Percentiles rank a stretch among this genome's conserved stretches.
Evolutionary conservation across 2,329 filamentous ascomycete genomes (phyloP).

Genomic region (Beauveria medogensis): DNA sequence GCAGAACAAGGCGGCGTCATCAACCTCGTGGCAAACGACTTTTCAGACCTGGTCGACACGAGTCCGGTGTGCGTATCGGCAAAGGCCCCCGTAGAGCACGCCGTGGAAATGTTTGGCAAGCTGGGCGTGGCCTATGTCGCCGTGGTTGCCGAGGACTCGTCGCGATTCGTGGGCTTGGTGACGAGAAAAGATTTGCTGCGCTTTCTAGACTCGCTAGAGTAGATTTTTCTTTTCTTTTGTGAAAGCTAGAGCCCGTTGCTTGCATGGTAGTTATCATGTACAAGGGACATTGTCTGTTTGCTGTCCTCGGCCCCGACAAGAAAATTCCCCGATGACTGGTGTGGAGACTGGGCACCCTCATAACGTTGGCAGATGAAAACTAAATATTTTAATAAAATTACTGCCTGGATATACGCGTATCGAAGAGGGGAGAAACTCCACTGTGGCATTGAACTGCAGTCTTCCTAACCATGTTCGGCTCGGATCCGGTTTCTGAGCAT

Average conservation of each 20-base stretch:
- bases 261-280: neutral
- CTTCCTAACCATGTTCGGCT: no score
- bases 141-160: conserved; percentile 43
- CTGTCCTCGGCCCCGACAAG: neutral
- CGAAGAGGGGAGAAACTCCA: no score
- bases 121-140: conserved; percentile 46
- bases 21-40: conserved; percentile 23
- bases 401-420: neutral
- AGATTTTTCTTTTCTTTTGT: neutral
- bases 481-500: no score
- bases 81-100: conserved; percentile 49
- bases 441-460: no score
- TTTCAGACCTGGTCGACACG: conserved; percentile 43
- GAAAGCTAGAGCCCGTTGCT: neutral
- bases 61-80: conserved; percentile 43
- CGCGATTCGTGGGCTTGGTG: conserved; percentile 42
- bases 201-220: conserved; percentile 5
- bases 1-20: conserved; percentile 19
- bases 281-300: neutral
- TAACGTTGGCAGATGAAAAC: no score
- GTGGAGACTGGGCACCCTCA: neutral
- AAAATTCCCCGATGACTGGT: neutral
- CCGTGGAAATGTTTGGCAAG: conserved; percentile 52
- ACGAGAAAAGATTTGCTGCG: conserved; percentile 46
- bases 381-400: no score